Percentiles rank a stretch among this genome's conserved stretches.
These are phyloP conservation scores for Erodium moschatum DNA, from an alignment of 441 rosid genomes.

Conservation along the genomic window DNA sequence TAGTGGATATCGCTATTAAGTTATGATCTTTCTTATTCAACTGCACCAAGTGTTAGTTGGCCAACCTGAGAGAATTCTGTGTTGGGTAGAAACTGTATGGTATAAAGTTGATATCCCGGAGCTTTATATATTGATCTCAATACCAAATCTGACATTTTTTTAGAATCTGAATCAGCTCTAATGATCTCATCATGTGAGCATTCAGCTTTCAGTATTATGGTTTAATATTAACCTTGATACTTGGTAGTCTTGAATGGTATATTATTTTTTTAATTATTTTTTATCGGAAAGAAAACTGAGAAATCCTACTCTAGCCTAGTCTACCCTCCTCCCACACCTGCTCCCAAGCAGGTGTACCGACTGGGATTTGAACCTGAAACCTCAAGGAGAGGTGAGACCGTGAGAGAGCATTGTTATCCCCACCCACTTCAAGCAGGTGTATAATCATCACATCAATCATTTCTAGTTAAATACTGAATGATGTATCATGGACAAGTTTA, in stretches of 20 bases:
- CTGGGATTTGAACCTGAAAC: too few relatives aligned
- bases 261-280: neutral
- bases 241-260: neutral
- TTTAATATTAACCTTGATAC: neutral
- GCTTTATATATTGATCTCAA: neutral
- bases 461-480: neutral
- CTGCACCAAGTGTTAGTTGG: neutral
- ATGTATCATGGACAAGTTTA: neutral
- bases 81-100: neutral
- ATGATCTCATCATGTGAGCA: neutral
- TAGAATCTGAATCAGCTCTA: neutral
- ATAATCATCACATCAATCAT: neutral
- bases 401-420: too few relatives aligned
- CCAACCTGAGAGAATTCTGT: neutral
- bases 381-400: too few relatives aligned
- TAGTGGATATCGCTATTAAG: too few relatives aligned
- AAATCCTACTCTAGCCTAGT: too few relatives aligned
- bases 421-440: too few relatives aligned
- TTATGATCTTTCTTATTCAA: neutral
- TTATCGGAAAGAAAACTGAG: too few relatives aligned
- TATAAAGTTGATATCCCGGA: neutral
- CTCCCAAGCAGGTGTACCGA: too few relatives aligned
- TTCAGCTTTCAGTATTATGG: neutral
- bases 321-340: too few relatives aligned
- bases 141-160: neutral